phyloP scores from a whole-genome alignment of 371 early-diverging fungal genomes.

The Syncephalastrum racemosum region DNA sequence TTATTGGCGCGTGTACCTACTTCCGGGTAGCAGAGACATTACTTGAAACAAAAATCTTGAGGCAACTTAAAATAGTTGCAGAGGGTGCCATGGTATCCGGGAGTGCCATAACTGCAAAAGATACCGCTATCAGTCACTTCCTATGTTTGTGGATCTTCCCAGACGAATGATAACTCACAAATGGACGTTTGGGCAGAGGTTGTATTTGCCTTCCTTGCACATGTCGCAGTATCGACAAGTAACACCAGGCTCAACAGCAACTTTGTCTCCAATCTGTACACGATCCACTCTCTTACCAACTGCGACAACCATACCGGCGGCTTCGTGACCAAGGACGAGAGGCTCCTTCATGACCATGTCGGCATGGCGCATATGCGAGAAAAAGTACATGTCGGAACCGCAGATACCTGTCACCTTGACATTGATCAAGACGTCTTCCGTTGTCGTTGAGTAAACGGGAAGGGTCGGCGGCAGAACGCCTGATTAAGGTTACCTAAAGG shows the following conservation, averaged over 20 bases:
- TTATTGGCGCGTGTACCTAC: not conserved
- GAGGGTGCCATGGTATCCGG: conserved; percentile 51
- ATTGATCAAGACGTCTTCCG: conserved; percentile 42
- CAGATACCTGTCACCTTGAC: conserved; percentile 51
- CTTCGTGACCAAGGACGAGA: conserved; percentile 76
- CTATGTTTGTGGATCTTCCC: not conserved
- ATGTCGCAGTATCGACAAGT: conserved; percentile 60
- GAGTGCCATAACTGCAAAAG: conserved; percentile 30
- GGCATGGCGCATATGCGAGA: conserved; percentile 38
- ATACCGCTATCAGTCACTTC: not conserved
- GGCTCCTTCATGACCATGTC: conserved; percentile 44
- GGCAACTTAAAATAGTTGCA: conserved; percentile 42
- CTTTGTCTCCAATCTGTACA: conserved; percentile 68
- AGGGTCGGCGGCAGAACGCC: not conserved
- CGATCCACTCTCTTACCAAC: conserved; percentile 52
- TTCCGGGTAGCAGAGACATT: conserved; percentile 8
- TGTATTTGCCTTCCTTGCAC: conserved; percentile 50
- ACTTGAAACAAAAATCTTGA: conserved; percentile 50
- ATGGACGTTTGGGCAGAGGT: conserved; percentile 45
- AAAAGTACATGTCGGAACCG: conserved; percentile 51
- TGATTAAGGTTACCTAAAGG: conserved; percentile 18
- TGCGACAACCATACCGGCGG: conserved; percentile 63
- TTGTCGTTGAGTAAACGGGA: not conserved
- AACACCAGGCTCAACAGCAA: conserved; percentile 65
- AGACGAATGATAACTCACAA: conserved; percentile 24